Percentiles rank a stretch among this genome's conserved stretches.
These are phyloP conservation scores for Bipolaris bicolor DNA, from an alignment of 2,329 filamentous ascomycete genomes.

Conservation along the genomic window DNA sequence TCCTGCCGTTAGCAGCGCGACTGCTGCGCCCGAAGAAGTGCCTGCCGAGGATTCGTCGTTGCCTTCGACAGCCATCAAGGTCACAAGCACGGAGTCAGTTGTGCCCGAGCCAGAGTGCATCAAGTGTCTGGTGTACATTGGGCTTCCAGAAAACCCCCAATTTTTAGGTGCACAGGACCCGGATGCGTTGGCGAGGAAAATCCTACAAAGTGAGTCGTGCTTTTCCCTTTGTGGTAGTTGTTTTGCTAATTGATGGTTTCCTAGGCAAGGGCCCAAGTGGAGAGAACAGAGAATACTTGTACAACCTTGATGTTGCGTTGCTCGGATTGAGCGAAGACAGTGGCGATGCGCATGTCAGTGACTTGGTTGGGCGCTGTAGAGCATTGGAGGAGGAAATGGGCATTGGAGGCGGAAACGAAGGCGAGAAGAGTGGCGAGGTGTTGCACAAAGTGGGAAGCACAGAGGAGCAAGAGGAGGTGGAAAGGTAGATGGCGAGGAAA, in stretches of 20 bases:
- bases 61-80: constrained; percentile 31
- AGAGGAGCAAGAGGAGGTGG: constrained; percentile 67
- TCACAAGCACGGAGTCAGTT: constrained; percentile 41
- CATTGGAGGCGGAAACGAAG: constrained; percentile 24
- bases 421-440: constrained; percentile 28
- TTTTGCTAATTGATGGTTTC: neutral
- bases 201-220: constrained; percentile 64
- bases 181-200: constrained; percentile 78
- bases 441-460: constrained; percentile 57
- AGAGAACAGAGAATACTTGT: constrained; percentile 87
- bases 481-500: constrained; percentile 47
- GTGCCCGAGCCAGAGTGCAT: constrained; percentile 2
- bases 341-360: constrained; percentile 81
- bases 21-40: neutral
- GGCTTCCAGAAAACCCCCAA: constrained; percentile 89
- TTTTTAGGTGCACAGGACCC: constrained; percentile 86
- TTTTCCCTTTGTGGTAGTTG: neutral
- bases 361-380: constrained; percentile 76
- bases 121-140: constrained; percentile 83
- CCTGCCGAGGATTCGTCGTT: constrained; percentile 8
- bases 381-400: constrained; percentile 59
- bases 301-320: constrained; percentile 77
- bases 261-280: constrained; percentile 74
- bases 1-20: constrained; percentile 53
- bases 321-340: constrained; percentile 74